Evolutionary conservation across 1,284 basidiomycete genomes (phyloP), one percentile per base, ranked within the genome.

Genomic region (Mycosarcoma maydis): DNA sequence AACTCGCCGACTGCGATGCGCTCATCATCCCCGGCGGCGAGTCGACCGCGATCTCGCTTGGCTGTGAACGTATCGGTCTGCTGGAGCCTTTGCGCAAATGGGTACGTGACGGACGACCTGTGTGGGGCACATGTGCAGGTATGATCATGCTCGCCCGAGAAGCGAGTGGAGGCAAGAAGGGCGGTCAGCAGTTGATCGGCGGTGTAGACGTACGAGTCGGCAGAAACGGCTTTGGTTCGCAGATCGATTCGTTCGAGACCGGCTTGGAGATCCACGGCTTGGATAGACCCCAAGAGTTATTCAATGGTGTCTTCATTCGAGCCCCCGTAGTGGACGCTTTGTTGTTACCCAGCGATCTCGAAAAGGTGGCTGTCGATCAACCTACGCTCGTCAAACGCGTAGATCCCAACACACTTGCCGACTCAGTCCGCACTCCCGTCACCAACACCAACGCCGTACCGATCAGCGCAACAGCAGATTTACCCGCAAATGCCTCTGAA

Each of bases 121-220:
- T 94, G 0, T 98, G 93, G 92, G 95, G 95, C 3, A 98, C 94
- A 0, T 98, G 95, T 82, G 95, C 95, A 0, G 95, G 95, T 17
- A 94, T 95, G 71, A 98, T 98, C 69, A 85, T 98, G 44, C 87
- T 98, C 38, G 14, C 88, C 42, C 33, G 68, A 34, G 61, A 78
- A 89, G 64, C 80, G 14, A 73, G 56, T 14, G 90, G 90, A 43
- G 87, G 89, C 11, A 95, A 94, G 85, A 90, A 88, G 76, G 92
- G 91, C 34, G 92, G 92, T 2, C 92, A 94, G 82, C 90, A 94
- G 72, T 85, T 94, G 13, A 85, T 97, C 17, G 90, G 90, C 24
- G 94, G 91, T 16, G 87, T 97, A 59, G 88, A 90, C 16, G 85
- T 95, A 58, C 87, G 87, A 11, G 89, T 95, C 8, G 90, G 88